Evolutionary conservation across 768 basidiomycete genomes (phyloP), one percentile per base, ranked within the genome.

Genomic region (Postia placenta): DNA sequence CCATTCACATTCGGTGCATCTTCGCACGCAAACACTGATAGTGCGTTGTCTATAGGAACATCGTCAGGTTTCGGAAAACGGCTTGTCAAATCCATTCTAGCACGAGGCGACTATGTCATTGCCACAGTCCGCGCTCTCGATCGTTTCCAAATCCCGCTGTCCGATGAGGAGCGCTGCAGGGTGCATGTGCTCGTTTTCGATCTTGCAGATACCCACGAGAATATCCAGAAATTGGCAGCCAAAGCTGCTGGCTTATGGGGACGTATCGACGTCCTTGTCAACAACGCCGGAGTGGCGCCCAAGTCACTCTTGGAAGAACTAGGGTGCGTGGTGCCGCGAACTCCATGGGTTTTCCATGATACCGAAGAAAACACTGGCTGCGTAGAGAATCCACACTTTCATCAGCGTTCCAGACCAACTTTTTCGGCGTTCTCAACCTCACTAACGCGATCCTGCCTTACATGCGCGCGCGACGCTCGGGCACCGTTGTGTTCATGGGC

Each of bases 101-200:
- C 59, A 4, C 58, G 61, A 20, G 64, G 62, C 2, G 58, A 62
- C 28, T 37, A 58, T 39, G 63, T 63, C 17, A 36, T 53, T 11
- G 53, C 49, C 5, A 54, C 52, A 1, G 54, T 42, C 3, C 49
- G 52, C 28, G 24, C 45, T 14, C 24, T 15, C 9, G 20, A 25
- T 14, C 28, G 33, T 11, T 49, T 50, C 28, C 42, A 56, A 6
- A 37, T 49, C 11, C 36, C 43, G 3, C 44, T 46, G 39, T 43
- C 51, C 11, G 42, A 56, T 15, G 59, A 60, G 20, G 63, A 63
- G 17, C 48, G 59, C 14, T 59, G 63, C 3, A 72, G 74, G 42
- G 60, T 81, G 14, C 63, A 69, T 22, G 64, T 69, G 2, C 49
- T 80, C 4, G 63, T 74, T 48, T 64, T 85, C 0, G 81, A 85